phyloP scores from a whole-genome alignment of 768 basidiomycete species.

The Naganishia friedmannii region DNA sequence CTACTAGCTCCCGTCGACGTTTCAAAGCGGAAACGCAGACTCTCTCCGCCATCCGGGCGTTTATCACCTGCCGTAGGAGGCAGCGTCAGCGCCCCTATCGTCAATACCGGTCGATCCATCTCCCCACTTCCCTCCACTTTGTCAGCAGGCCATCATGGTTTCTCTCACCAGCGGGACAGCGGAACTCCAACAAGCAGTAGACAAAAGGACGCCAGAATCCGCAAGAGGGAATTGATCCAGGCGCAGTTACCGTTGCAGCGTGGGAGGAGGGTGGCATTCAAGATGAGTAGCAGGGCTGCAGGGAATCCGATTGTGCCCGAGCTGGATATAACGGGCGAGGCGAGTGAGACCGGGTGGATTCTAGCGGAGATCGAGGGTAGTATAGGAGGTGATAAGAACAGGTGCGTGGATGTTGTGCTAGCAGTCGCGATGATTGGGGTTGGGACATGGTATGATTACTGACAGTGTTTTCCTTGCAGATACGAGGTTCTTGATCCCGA shows the following conservation, averaged over 20 bases:
- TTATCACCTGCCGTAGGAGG: conserved; percentile 22
- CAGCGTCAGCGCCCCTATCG: not conserved
- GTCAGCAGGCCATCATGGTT: conserved; percentile 9
- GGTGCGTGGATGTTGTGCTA: conserved; percentile 31
- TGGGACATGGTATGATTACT: not conserved
- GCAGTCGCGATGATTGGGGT: too few species aligned
- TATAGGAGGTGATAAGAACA: conserved; percentile 49
- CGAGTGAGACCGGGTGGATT: conserved; percentile 51
- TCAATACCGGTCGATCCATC: conserved; percentile 4
- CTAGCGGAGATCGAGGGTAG: conserved; percentile 50
- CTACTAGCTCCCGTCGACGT: too few species aligned
- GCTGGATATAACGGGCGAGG: conserved; percentile 13
- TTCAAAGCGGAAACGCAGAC: conserved; percentile 10
- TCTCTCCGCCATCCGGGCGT: conserved; percentile 17
- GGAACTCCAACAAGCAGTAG: not conserved
- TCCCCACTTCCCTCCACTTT: conserved; percentile 15
- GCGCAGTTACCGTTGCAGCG: conserved; percentile 52
- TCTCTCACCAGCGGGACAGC: conserved; percentile 21
- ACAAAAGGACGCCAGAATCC: not conserved
- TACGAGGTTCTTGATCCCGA: conserved; percentile 55
- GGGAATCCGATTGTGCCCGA: conserved; percentile 1
- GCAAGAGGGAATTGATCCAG: conserved; percentile 18
- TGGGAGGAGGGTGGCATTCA: conserved; percentile 52
- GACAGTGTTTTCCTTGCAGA: conserved; percentile 27
- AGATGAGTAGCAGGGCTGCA: conserved; percentile 37